These are phyloP conservation scores for Avena sativa DNA, from an alignment of 176 grass and related monocot species.

Conservation along the genomic window DNA sequence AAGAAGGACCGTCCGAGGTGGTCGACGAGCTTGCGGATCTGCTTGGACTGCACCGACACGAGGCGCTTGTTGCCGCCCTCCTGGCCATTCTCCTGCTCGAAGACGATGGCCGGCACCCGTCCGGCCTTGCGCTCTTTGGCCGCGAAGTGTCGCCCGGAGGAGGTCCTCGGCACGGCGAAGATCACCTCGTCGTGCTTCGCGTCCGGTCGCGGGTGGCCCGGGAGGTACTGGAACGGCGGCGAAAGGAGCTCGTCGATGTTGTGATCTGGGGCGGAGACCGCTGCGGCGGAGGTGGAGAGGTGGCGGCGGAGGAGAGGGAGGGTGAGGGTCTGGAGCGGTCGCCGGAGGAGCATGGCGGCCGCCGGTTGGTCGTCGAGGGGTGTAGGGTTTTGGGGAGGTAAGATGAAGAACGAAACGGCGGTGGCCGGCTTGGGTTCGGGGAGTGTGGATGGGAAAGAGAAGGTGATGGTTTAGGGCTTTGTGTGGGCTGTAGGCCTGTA, in stretches of 20 bases:
- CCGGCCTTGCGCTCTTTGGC: constrained; percentile 82
- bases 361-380: constrained; percentile 37
- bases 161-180: constrained; percentile 59
- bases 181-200: constrained; percentile 88
- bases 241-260: constrained; percentile 28
- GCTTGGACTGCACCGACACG: constrained; percentile 79
- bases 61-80: constrained; percentile 90
- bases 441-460: constrained; percentile 15
- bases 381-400: constrained; percentile 49
- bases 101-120: constrained; percentile 84
- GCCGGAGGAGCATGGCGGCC: constrained; percentile 74
- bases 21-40: constrained; percentile 96
- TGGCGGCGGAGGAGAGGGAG: constrained; percentile 41
- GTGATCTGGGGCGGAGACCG: not conserved
- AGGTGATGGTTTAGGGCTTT: constrained; percentile 20
- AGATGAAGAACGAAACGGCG: too few species aligned
- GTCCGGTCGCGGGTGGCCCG: constrained; percentile 79
- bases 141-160: constrained; percentile 61
- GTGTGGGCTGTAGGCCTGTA: not conserved
- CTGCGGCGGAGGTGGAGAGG: constrained; percentile 28
- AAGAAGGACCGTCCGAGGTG: constrained; percentile 92
- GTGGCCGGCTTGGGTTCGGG: not conserved
- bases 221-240: constrained; percentile 69
- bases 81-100: constrained; percentile 88
- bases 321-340: constrained; percentile 53